phyloP scores from a whole-genome alignment of 495 filamentous ascomycete genomes.

The Trypethelium eluteriae region DNA sequence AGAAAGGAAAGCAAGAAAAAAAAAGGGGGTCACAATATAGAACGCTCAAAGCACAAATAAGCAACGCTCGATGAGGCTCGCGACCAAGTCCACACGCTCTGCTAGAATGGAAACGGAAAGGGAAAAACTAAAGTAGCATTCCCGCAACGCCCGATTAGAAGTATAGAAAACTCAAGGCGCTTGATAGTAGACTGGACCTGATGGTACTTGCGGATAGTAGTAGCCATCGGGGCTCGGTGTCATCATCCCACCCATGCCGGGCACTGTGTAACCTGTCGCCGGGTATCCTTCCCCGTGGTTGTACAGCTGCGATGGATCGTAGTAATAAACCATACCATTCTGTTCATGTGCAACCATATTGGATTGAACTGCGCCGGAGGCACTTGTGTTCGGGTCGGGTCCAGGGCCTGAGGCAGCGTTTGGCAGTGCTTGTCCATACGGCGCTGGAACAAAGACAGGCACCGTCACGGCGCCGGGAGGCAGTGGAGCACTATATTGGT shows the following conservation, averaged over 20 bases:
- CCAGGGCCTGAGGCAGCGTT: conserved; percentile 6
- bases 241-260: conserved; percentile 16
- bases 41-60: conserved; percentile 11
- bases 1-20: background rate
- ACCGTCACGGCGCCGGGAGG: conserved; percentile 26
- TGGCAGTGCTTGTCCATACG: background rate
- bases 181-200: conserved; percentile 14
- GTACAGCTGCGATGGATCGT: conserved; percentile 7
- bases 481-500: conserved; percentile 21
- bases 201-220: conserved; percentile 15
- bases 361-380: conserved; percentile 46
- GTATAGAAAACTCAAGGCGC: background rate
- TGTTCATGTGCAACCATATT: conserved; percentile 83
- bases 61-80: conserved; percentile 6
- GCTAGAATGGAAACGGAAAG: background rate
- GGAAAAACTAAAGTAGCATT: background rate
- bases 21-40: background rate
- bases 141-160: background rate
- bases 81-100: background rate
- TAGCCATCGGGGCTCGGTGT: conserved; percentile 15
- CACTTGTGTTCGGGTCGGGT: conserved; percentile 22
- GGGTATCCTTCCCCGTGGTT: conserved; percentile 2
- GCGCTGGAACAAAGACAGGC: conserved; percentile 27
- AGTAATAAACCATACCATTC: conserved; percentile 91
- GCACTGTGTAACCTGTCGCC: background rate